Evolutionary conservation across 805 yeast species (phyloP).

Genomic region (Kockiozyma suomiensis): DNA sequence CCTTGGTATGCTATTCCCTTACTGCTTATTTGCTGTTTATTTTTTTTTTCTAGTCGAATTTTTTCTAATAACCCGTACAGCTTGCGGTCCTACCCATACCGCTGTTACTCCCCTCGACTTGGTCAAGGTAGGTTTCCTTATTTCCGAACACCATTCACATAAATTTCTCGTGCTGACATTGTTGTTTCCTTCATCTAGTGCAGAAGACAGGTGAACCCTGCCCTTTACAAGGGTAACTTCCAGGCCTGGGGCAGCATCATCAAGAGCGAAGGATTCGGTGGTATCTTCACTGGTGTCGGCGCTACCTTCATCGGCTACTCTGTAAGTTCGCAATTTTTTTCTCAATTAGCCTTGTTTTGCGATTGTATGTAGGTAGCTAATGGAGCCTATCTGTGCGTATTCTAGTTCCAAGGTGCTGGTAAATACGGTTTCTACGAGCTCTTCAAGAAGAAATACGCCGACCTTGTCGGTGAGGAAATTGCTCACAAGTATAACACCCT

Average conservation of each 20-base stretch:
- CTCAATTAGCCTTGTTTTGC: background rate
- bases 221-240: constrained; percentile 70
- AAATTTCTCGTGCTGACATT: background rate
- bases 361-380: background rate
- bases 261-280: constrained; percentile 70
- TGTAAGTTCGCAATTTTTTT: constrained; percentile 3
- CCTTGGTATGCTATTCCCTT: constrained; percentile 43
- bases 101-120: constrained; percentile 90
- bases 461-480: constrained; percentile 61
- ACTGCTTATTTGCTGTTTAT: background rate
- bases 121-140: constrained; percentile 54
- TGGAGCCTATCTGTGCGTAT: background rate
- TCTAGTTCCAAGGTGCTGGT: constrained; percentile 85
- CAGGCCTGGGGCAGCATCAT: constrained; percentile 82
- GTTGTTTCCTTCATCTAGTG: constrained; percentile 44
- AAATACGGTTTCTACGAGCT: constrained; percentile 94
- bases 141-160: background rate
- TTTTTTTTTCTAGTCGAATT: background rate
- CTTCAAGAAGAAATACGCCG: constrained; percentile 79
- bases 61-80: constrained; percentile 42
- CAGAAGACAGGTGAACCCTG: constrained; percentile 82
- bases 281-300: constrained; percentile 83
- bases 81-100: constrained; percentile 97
- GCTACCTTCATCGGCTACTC: constrained; percentile 94
- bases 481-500: constrained; percentile 70